Evolutionary conservation across 2,329 filamentous ascomycete genomes (phyloP).

Genomic region (Epichloe sibirici): DNA sequence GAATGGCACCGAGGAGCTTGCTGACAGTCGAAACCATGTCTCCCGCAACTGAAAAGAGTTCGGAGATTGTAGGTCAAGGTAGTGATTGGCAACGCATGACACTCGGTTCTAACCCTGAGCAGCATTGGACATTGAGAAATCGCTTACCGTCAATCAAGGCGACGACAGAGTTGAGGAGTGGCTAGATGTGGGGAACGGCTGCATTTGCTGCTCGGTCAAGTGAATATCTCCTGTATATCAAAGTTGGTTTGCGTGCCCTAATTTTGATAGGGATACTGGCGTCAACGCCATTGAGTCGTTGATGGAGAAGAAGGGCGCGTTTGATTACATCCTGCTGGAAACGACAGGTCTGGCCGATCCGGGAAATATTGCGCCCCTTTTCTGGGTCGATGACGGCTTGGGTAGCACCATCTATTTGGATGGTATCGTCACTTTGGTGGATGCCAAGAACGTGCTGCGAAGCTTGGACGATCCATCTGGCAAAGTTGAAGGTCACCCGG

Average conservation of each 20-base stretch:
- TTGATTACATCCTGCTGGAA: constrained; percentile 95
- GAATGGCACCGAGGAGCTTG: neutral
- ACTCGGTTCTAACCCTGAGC: constrained; percentile 4
- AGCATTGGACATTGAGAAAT: constrained; percentile 93
- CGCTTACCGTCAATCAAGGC: constrained; percentile 77
- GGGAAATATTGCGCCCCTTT: constrained; percentile 86
- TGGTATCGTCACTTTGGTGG: constrained; percentile 89
- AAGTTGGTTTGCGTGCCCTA: neutral
- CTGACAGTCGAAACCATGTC: neutral
- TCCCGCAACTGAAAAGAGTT: constrained; percentile 44
- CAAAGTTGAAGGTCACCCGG: constrained; percentile 38
- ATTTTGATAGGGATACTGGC: constrained; percentile 58
- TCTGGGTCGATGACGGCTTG: constrained; percentile 95
- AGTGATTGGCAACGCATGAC: constrained; percentile 8
- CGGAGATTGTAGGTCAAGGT: constrained; percentile 52
- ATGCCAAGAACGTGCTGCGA: constrained; percentile 81
- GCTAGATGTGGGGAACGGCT: constrained; percentile 92
- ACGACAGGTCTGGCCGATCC: constrained; percentile 93
- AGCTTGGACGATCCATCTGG: constrained; percentile 63
- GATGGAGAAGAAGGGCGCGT: constrained; percentile 86
- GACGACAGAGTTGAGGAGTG: constrained; percentile 81
- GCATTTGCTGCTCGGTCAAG: constrained; percentile 97
- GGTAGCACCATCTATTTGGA: constrained; percentile 94
- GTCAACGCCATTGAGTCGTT: constrained; percentile 91
- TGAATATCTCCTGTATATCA: constrained; percentile 23